Percentiles rank a stretch among this genome's conserved stretches.
Evolutionary conservation across 441 rosid species (phyloP).

Genomic region (Sinapis alba): DNA sequence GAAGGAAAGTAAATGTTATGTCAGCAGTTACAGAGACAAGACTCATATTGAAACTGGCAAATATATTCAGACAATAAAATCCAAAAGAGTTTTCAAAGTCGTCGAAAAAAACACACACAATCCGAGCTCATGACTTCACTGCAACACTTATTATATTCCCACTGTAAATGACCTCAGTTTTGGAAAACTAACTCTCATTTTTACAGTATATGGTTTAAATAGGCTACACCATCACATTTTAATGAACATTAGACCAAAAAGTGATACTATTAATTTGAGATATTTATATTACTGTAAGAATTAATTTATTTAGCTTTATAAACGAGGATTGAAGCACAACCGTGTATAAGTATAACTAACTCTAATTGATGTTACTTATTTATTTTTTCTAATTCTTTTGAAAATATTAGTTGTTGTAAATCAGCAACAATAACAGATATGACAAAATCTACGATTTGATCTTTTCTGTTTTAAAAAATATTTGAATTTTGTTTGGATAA

Average conservation of each 20-base stretch:
- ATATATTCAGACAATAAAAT: slow-evolving; percentile 32
- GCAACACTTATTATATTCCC: slow-evolving; percentile 22
- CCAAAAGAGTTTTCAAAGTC: slow-evolving; percentile 45
- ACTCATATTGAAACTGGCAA: slow-evolving; percentile 37
- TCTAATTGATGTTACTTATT: not conserved
- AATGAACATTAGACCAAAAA: not conserved
- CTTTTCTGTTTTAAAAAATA: not conserved
- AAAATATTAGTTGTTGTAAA: not conserved
- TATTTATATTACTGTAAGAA: not conserved
- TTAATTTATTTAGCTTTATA: not conserved
- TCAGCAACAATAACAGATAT: not conserved
- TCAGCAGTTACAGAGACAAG: slow-evolving; percentile 40
- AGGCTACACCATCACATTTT: not conserved
- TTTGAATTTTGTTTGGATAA: not conserved
- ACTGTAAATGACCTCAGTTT: not conserved
- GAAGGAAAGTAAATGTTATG: slow-evolving; percentile 24
- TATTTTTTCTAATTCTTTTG: not conserved
- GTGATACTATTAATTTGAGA: not conserved
- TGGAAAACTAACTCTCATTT: slow-evolving; percentile 9
- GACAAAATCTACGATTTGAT: not conserved
- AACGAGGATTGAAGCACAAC: not conserved
- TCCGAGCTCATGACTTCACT: slow-evolving; percentile 28
- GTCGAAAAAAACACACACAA: not conserved
- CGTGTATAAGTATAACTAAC: not conserved
- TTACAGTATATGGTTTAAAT: not conserved